A percentile compares a stretch with the other conserved stretches of the same genome.
These are phyloP conservation scores for Saccharomyces uvarum DNA, from an alignment of 1,139 yeast genomes.

Conservation along the genomic window DNA sequence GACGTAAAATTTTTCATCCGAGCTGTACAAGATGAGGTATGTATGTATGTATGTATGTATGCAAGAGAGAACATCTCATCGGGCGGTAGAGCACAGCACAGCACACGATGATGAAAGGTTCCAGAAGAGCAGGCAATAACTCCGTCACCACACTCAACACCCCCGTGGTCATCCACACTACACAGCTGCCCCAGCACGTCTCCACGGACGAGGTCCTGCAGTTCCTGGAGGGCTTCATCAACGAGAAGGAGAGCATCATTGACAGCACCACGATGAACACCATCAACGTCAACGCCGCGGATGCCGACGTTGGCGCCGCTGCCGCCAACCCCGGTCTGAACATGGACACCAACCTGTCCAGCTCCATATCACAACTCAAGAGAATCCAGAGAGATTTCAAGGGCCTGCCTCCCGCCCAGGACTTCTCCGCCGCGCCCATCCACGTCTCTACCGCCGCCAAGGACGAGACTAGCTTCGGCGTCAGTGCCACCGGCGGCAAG, in stretches of 20 bases:
- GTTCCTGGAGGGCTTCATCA: slow-evolving; percentile 40
- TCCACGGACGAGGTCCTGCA: slow-evolving; percentile 38
- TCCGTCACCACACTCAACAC: slow-evolving; percentile 42
- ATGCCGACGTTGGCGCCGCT: slow-evolving; percentile 2
- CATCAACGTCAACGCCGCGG: slow-evolving; percentile 6
- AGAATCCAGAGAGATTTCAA: slow-evolving; percentile 65
- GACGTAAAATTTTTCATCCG: not conserved
- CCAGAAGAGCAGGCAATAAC: slow-evolving; percentile 35
- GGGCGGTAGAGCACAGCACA: not conserved
- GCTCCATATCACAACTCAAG: slow-evolving; percentile 50
- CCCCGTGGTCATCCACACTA: slow-evolving; percentile 40
- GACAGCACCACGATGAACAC: slow-evolving; percentile 13
- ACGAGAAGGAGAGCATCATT: slow-evolving; percentile 24
- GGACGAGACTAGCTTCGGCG: not conserved
- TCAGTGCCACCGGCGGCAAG: slow-evolving; percentile 1
- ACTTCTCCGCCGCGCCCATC: slow-evolving; percentile 25
- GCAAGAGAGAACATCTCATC: not conserved
- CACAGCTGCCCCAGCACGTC: slow-evolving; percentile 28
- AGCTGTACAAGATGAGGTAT: slow-evolving; percentile 4
- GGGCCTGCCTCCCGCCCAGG: slow-evolving; percentile 56
- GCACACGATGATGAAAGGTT: slow-evolving; percentile 26
- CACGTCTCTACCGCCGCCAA: not conserved
- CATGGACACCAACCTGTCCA: slow-evolving; percentile 27
- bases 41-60: not conserved
- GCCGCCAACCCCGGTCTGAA: slow-evolving; percentile 7